phyloP scores from a whole-genome alignment of 2,329 filamentous ascomycete genomes.

The Fusarium fujikuroi region DNA sequence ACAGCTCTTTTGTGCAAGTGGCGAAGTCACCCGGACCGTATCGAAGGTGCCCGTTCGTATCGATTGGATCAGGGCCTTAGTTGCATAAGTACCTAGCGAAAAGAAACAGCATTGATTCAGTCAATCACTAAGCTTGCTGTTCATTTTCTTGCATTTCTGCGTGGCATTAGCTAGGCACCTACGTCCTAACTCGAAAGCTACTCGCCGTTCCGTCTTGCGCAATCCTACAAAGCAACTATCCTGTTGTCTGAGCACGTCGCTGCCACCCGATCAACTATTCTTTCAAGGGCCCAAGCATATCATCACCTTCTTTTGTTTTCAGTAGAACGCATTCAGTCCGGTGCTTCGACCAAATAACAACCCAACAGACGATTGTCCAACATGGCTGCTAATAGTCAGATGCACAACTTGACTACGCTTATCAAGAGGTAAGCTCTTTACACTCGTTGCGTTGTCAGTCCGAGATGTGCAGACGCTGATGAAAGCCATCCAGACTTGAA shows the following conservation, averaged over 20 bases:
- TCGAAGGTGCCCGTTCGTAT: too few relatives aligned
- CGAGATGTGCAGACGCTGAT: slow-evolving; percentile 55
- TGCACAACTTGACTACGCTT: slow-evolving; percentile 96
- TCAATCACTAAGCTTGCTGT: background rate
- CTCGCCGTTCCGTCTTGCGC: slow-evolving; percentile 12
- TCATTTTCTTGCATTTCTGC: background rate
- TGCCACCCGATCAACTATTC: background rate
- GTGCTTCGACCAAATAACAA: background rate
- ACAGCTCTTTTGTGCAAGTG: too few relatives aligned
- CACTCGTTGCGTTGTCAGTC: background rate
- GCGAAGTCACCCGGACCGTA: too few relatives aligned
- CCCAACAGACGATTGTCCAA: slow-evolving; percentile 23
- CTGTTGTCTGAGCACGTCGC: slow-evolving; percentile 23
- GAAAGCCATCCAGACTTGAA: slow-evolving; percentile 78
- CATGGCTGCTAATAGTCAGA: slow-evolving; percentile 82
- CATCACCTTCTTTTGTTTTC: background rate
- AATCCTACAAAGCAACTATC: slow-evolving; percentile 21
- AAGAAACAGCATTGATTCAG: background rate
- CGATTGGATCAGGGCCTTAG: too few relatives aligned
- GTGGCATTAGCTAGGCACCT: background rate
- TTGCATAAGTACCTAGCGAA: background rate
- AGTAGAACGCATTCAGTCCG: background rate
- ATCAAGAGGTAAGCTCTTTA: slow-evolving; percentile 83
- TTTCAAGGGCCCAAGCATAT: background rate
- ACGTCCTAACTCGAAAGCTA: background rate